Percentiles rank a stretch among this genome's conserved stretches.
Evolutionary conservation across 148 eudicot species (phyloP).

Genomic region (Selenicereus undatus): DNA sequence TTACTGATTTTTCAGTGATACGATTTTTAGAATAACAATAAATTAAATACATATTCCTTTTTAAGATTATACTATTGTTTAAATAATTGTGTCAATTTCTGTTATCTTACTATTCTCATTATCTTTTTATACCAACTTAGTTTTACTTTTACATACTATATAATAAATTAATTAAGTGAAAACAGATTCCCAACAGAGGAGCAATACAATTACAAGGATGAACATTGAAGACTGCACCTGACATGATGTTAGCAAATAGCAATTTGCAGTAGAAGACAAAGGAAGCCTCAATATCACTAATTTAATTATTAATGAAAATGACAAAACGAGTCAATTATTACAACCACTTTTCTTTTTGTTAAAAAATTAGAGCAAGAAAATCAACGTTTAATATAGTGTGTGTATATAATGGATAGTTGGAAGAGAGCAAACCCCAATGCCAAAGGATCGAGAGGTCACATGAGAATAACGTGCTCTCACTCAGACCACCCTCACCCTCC

Average conservation of each 20-base stretch:
- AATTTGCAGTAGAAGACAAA: constrained; percentile 16
- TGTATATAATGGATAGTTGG: not conserved
- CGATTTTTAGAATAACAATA: no score
- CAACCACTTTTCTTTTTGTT: not conserved
- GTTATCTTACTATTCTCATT: no score
- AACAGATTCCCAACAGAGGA: not conserved
- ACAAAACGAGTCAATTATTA: not conserved
- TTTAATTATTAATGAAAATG: not conserved
- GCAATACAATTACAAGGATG: not conserved
- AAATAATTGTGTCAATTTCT: no score
- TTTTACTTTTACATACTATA: no score
- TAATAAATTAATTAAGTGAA: not conserved
- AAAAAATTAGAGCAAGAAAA: not conserved
- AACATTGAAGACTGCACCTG: not conserved
- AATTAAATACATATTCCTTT: no score
- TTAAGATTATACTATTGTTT: no score
- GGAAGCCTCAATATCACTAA: not conserved
- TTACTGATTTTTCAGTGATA: no score
- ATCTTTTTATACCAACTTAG: no score
- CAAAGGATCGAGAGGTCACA: not conserved
- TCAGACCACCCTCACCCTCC: constrained; percentile 1
- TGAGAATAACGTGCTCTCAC: constrained; percentile 12
- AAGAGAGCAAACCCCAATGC: not conserved
- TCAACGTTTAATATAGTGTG: not conserved
- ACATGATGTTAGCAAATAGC: not conserved